A percentile compares a stretch with the other conserved stretches of the same genome.
Evolutionary conservation across 805 yeast species (phyloP).

Genomic region (Millerozyma acaciae): DNA sequence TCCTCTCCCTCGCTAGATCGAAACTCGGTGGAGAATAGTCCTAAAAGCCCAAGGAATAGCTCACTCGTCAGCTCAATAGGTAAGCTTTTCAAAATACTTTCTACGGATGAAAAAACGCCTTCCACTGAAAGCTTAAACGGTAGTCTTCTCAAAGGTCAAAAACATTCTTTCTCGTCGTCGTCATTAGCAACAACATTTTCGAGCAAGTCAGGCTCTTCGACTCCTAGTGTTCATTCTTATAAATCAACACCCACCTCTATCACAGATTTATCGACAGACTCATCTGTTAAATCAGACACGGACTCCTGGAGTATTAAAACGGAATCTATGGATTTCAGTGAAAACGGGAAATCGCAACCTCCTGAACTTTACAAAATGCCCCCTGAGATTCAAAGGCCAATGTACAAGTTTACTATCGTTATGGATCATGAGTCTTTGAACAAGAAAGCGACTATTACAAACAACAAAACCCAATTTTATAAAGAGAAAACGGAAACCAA

Average conservation of each 20-base stretch:
- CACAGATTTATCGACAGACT: constrained; percentile 30
- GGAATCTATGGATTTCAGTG: constrained; percentile 3
- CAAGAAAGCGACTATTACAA: constrained; percentile 23
- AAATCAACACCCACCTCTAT: constrained; percentile 34
- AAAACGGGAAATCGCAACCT: constrained; percentile 17
- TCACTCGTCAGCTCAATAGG: constrained; percentile 33
- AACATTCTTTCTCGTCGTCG: constrained; percentile 33
- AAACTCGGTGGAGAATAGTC: constrained; percentile 2
- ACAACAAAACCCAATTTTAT: constrained; percentile 6
- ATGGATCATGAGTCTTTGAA: constrained; percentile 40
- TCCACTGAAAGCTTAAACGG: not conserved
- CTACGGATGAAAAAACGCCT: constrained; percentile 19
- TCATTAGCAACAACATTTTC: constrained; percentile 34
- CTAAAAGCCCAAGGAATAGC: constrained; percentile 11
- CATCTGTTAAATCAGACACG: constrained; percentile 29
- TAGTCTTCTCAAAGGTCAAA: constrained; percentile 9
- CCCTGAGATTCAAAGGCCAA: constrained; percentile 45
- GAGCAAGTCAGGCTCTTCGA: constrained; percentile 29
- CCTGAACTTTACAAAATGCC: constrained; percentile 37
- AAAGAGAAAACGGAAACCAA: constrained; percentile 1
- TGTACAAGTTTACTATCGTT: constrained; percentile 43
- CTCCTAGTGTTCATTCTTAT: constrained; percentile 36
- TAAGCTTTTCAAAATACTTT: constrained; percentile 32
- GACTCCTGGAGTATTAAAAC: constrained; percentile 13
- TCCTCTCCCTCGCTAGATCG: constrained; percentile 3